Base-by-base conservation (phyloP, 208 protist species). In the Acanthamoeba castellanii region DNA sequence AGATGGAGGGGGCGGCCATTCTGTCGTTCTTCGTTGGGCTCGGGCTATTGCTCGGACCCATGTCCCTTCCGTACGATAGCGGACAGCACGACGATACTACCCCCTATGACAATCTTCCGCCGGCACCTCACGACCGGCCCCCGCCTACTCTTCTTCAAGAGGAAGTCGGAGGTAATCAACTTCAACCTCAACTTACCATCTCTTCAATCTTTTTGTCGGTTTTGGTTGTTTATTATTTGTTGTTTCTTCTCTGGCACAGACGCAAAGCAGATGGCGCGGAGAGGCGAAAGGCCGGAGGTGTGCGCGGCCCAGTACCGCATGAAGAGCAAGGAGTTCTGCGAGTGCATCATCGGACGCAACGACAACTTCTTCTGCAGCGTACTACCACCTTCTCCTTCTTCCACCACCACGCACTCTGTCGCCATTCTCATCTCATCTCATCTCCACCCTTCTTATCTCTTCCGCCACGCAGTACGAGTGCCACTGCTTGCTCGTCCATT, bases 361-460 rank as follows among this genome's bases (percentile, higher is more conserved):
- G 72, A 81, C 72, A 81, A 81, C 72, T 50, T 81, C 34, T 81
- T 81, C 72, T 81, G 72, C 72, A 22, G 6, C 4, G 72, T 81
- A 32, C 72, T 66, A 18, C 22, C 72, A 7, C 37, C 13, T 1
- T 37, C 64, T 13, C 64, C 1, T 20, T 37, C n/a, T 27, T 37
- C 7, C n/a, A 16, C 64, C 64, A 72, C 13, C n/a, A 34, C n/a
- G 37, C 18, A 6, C 30, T 72, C 70, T 68, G 9, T 27, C 27
- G n/a, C 22, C 20, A 30, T 70, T 32, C n/a, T n/a, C n/a, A n/a
- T 45, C 34, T 66, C 25, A 47, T 22, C 52, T 22, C 37, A 37
- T 76, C 30, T 9, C 27, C 37, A 2, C 59, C 9, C 27, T 27
- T 20, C 27, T 66, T 27, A 4, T 66, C 22, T 78, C 70, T 25